These are phyloP conservation scores for Clathrus columnatus DNA, from an alignment of 768 basidiomycete genomes.

Conservation along the genomic window DNA sequence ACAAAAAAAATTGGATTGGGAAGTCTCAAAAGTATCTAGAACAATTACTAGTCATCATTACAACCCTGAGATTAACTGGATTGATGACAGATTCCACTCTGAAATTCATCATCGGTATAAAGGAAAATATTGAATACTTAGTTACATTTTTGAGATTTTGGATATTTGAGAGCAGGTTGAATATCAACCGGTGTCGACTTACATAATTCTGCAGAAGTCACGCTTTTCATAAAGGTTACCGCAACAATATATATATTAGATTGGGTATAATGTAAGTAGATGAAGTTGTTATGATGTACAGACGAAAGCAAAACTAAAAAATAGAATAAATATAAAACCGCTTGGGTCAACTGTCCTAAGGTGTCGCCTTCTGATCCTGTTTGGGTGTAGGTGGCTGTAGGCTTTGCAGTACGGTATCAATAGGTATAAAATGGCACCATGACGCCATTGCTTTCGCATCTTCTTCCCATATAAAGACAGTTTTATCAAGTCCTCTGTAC, in stretches of 20 bases:
- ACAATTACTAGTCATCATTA: conserved; percentile 66
- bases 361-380: not conserved
- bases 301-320: not conserved
- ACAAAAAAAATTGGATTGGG: not conserved
- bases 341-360: not conserved
- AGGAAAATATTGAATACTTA: not conserved
- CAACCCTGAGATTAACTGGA: conserved; percentile 55
- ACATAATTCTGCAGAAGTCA: no score
- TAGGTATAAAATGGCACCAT: conserved; percentile 80
- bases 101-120: conserved; percentile 56
- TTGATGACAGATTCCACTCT: conserved; percentile 86
- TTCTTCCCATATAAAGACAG: conserved; percentile 65
- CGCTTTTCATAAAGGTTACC: no score
- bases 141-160: no score
- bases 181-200: no score
- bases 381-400: not conserved
- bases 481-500: conserved; percentile 57
- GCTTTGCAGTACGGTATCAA: conserved; percentile 32
- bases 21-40: conserved; percentile 88
- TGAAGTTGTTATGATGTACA: no score
- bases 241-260: not conserved
- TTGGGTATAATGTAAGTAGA: not conserved
- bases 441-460: conserved; percentile 57
- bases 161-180: not conserved
- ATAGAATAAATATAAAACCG: not conserved